These are phyloP conservation scores for Xylaria venustula DNA, from an alignment of 495 filamentous ascomycete species.

Conservation along the genomic window DNA sequence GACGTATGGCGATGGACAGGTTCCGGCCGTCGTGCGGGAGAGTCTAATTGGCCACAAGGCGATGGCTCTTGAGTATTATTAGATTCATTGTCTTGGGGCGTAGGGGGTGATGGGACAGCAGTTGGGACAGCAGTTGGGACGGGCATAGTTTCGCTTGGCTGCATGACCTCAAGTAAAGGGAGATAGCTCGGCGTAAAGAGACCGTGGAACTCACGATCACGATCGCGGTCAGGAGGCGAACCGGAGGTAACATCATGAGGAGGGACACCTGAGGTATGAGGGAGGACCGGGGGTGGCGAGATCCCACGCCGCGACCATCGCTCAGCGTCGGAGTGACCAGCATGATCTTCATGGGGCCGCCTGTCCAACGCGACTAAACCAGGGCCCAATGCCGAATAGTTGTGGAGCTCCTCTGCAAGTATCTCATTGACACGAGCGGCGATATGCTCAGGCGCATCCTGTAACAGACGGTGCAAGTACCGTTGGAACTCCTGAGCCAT, in stretches of 20 bases:
- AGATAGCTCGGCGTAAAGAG: slow-evolving; percentile 61
- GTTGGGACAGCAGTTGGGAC: slow-evolving; percentile 4
- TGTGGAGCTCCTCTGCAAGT: slow-evolving; percentile 43
- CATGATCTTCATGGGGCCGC: slow-evolving; percentile 15
- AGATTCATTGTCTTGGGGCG: slow-evolving; percentile 28
- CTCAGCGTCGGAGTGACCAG: slow-evolving; percentile 6
- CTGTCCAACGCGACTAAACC: slow-evolving; percentile 14
- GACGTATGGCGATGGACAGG: slow-evolving; percentile 27
- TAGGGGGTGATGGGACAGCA: slow-evolving; percentile 17
- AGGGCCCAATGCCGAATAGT: slow-evolving; percentile 39
- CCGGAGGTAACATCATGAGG: slow-evolving; percentile 31
- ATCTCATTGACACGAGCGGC: slow-evolving; percentile 41
- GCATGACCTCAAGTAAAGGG: slow-evolving; percentile 52
- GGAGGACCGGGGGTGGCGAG: slow-evolving; percentile 44
- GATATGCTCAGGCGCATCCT: slow-evolving; percentile 42
- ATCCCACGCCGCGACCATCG: slow-evolving; percentile 30
- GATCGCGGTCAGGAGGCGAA: slow-evolving; percentile 51
- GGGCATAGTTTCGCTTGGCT: slow-evolving; percentile 23
- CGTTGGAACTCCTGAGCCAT: slow-evolving; percentile 49
- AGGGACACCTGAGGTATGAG: slow-evolving; percentile 34
- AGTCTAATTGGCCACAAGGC: slow-evolving; percentile 7
- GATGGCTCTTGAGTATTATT: slow-evolving; percentile 22
- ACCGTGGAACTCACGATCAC: slow-evolving; percentile 57
- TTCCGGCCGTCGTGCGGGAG: slow-evolving; percentile 15
- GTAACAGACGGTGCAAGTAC: slow-evolving; percentile 46